These are phyloP conservation scores for Curvularia verruculosa DNA, from an alignment of 2,329 filamentous ascomycete species.

Conservation along the genomic window DNA sequence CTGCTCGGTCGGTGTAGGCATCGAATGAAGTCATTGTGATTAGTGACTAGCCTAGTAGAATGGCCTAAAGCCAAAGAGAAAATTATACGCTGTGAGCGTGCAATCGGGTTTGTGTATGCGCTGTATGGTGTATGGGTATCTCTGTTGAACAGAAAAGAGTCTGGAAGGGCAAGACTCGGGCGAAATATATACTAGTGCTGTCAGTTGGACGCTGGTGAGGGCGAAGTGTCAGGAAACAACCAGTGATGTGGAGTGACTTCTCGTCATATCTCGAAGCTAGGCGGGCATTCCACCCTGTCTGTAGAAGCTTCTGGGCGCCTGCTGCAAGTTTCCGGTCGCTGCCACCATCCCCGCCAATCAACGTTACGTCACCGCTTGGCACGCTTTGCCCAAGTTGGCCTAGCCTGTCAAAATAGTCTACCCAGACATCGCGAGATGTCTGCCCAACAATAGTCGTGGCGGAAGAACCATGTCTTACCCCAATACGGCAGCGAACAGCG, in stretches of 20 bases:
- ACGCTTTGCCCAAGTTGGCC: neutral
- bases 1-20: constrained; percentile 93
- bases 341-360: constrained; percentile 15
- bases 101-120: constrained; percentile 19
- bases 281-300: constrained; percentile 25
- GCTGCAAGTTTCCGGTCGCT: constrained; percentile 27
- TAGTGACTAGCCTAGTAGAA: constrained; percentile 26
- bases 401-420: neutral
- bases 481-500: constrained; percentile 1
- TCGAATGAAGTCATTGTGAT: constrained; percentile 73
- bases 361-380: constrained; percentile 14
- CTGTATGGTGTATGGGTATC: constrained; percentile 22
- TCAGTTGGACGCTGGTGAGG: constrained; percentile 9
- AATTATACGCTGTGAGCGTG: constrained; percentile 18
- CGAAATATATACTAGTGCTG: constrained; percentile 32
- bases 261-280: constrained; percentile 25
- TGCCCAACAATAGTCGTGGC: constrained; percentile 8
- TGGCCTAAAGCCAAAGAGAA: constrained; percentile 27
- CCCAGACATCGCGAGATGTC: constrained; percentile 8
- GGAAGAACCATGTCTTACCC: neutral
- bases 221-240: constrained; percentile 28
- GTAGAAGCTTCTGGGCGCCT: constrained; percentile 37
- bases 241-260: constrained; percentile 37
- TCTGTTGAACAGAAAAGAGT: constrained; percentile 10
- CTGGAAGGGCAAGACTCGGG: constrained; percentile 13